Conservation (phyloP, 495 filamentous ascomycete genomes). For the Sphaerosporella brunnea region DNA sequence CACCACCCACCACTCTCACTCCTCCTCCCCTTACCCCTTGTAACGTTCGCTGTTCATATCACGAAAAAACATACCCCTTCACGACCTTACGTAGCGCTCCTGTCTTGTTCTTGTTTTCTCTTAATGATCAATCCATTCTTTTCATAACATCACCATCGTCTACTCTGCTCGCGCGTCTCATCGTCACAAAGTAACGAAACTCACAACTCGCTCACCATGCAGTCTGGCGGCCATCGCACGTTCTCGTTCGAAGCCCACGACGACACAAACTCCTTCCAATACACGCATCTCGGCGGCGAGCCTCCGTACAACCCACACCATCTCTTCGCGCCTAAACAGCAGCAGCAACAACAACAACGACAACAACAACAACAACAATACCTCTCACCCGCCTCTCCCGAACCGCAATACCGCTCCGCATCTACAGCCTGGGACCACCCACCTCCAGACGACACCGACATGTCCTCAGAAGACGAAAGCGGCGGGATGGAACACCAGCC, state of each 20-base stretch:
- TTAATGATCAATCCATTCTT: no score
- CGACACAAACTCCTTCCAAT: slow-evolving; percentile 8
- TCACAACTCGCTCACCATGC: no score
- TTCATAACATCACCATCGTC: no score
- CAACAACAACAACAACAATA: not conserved
- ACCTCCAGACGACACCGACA: not conserved
- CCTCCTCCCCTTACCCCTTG: no score
- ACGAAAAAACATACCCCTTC: no score
- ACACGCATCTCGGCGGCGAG: not conserved
- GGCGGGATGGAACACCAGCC: not conserved
- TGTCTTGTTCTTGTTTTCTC: no score
- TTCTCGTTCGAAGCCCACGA: slow-evolving; percentile 20
- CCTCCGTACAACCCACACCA: not conserved
- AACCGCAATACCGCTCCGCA: not conserved
- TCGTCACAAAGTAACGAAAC: no score
- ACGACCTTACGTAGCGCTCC: no score
- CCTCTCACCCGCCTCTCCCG: not conserved
- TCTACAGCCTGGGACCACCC: no score
- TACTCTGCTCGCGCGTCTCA: no score
- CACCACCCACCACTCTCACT: no score
- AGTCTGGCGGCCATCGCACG: slow-evolving; percentile 7
- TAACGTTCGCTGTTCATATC: no score
- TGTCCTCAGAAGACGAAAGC: not conserved
- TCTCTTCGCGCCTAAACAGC: not conserved
- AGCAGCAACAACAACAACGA: not conserved